Evolutionary conservation across 208 protist genomes (phyloP).

Genomic region (Leptomonas seymouri): DNA sequence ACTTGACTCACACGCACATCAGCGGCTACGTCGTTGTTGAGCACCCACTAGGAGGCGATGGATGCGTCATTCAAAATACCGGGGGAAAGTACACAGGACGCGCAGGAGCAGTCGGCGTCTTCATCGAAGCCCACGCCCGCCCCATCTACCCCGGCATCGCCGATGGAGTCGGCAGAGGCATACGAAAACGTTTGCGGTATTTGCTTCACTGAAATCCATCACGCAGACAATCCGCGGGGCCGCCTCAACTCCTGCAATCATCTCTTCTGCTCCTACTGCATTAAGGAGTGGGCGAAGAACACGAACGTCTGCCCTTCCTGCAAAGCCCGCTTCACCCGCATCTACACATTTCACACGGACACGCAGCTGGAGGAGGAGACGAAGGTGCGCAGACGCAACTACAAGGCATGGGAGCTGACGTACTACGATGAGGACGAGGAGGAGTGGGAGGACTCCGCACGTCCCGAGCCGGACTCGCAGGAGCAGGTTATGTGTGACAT

Average conservation of each 20-base stretch:
- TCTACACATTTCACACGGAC: conserved; percentile 38
- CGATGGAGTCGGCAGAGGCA: neutral
- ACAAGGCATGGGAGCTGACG: conserved; percentile 45
- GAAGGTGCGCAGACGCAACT: conserved; percentile 86
- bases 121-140: neutral
- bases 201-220: conserved; percentile 79
- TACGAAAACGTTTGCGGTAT: conserved; percentile 77
- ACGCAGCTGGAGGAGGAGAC: conserved; percentile 48
- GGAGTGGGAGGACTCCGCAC: conserved; percentile 2
- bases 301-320: conserved; percentile 88
- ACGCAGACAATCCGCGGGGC: conserved; percentile 76
- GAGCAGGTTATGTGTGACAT: conserved; percentile 56
- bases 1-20: too few species aligned
- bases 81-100: neutral
- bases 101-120: neutral
- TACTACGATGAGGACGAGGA: conserved; percentile 43
- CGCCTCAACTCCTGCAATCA: conserved; percentile 85
- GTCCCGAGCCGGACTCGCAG: neutral
- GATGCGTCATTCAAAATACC: too few species aligned
- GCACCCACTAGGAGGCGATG: too few species aligned
- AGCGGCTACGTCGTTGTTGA: too few species aligned
- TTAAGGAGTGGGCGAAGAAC: conserved; percentile 78
- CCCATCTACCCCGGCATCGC: neutral
- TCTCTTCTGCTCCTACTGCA: conserved; percentile 85
- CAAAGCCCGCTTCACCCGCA: conserved; percentile 86